A percentile compares a stretch with the other conserved stretches of the same genome.
These are phyloP conservation scores for Pseudodiploospora longispora DNA, from an alignment of 2,329 filamentous ascomycete genomes.

Conservation along the genomic window DNA sequence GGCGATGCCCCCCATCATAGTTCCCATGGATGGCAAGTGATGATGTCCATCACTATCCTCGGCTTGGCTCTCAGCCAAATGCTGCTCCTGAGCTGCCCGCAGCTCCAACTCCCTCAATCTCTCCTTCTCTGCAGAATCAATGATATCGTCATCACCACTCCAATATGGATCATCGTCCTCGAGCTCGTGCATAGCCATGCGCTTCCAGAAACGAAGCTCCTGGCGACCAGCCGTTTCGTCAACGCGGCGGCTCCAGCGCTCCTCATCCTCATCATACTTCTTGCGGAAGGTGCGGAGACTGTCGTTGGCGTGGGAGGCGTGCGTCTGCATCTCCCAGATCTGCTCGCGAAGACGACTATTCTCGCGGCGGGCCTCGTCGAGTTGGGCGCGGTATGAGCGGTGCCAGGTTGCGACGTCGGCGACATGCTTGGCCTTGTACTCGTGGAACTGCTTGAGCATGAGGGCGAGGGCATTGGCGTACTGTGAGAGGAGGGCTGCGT, in stretches of 20 bases:
- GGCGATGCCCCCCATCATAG: constrained; percentile 28
- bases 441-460: constrained; percentile 57
- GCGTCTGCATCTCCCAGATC: constrained; percentile 58
- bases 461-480: constrained; percentile 49
- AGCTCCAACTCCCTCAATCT: constrained; percentile 42
- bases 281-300: constrained; percentile 48
- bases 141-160: constrained; percentile 58
- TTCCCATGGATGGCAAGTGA: constrained; percentile 11
- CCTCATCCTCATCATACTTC: constrained; percentile 47
- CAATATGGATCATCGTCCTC: constrained; percentile 52
- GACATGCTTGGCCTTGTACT: constrained; percentile 57
- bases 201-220: constrained; percentile 58
- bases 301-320: constrained; percentile 51
- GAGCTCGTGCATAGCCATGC: constrained; percentile 55
- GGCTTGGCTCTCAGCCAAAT: constrained; percentile 21
- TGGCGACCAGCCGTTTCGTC: constrained; percentile 45
- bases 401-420: constrained; percentile 57
- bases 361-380: constrained; percentile 57
- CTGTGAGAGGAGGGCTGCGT: constrained; percentile 48
- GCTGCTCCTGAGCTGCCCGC: constrained; percentile 33
- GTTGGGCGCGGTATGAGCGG: constrained; percentile 55
- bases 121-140: constrained; percentile 53
- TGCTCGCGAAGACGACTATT: constrained; percentile 55
- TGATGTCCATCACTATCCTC: constrained; percentile 26
- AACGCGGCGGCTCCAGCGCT: constrained; percentile 44